Percentiles rank a stretch among this genome's conserved stretches.
Conservation (phyloP, 257 asterid species). For the Datura wrightii region DNA sequence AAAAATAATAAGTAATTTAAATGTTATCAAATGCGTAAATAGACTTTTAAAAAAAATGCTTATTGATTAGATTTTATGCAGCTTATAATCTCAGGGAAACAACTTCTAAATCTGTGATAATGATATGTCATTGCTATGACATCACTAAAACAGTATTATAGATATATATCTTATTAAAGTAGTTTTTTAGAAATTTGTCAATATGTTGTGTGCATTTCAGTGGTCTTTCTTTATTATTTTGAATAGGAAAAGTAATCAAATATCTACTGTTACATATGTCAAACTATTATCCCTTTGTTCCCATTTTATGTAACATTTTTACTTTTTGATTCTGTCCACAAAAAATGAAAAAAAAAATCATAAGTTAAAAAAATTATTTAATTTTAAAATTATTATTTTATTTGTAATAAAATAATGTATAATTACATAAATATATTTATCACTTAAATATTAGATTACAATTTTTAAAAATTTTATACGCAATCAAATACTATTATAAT, state of each 20-base stretch:
- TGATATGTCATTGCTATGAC: not conserved
- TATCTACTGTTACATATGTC: not conserved
- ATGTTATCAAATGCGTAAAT: not conserved
- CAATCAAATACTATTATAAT: too few relatives aligned
- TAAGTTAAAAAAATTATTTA: too few relatives aligned
- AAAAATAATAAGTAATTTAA: not conserved
- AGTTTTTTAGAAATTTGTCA: not conserved
- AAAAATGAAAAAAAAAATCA: too few relatives aligned
- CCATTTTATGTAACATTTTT: not conserved
- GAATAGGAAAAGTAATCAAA: not conserved
- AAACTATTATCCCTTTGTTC: not conserved
- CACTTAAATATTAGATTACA: not conserved
- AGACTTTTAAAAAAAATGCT: not conserved
- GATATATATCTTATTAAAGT: not conserved
- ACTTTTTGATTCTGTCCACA: too few relatives aligned
- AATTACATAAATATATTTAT: not conserved
- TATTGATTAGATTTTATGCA: not conserved
- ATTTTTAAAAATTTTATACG: not conserved
- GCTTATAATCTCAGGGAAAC: not conserved
- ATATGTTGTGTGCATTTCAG: not conserved
- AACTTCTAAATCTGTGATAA: not conserved
- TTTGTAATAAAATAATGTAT: not conserved
- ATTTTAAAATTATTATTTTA: too few relatives aligned
- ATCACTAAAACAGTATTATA: not conserved
- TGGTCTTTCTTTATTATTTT: not conserved